Percentiles rank a stretch among this genome's conserved stretches.
These are phyloP conservation scores for Sanghuangporus sanghuang DNA, from an alignment of 1,284 basidiomycete genomes.

Conservation along the genomic window DNA sequence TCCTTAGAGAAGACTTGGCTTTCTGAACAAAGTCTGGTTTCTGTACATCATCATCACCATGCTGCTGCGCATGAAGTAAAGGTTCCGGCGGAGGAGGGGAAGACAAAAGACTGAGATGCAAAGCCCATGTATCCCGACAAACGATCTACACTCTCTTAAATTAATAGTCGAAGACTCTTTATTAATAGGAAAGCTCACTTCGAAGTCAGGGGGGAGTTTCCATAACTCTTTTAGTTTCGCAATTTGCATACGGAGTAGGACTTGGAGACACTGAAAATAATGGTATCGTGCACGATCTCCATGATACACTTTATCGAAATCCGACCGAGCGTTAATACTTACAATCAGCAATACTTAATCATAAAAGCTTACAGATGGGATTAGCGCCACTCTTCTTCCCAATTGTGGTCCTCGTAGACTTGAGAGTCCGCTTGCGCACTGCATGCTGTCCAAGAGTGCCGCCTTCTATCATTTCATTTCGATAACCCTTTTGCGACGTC, in stretches of 20 bases:
- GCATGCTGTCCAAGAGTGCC: slow-evolving; percentile 53
- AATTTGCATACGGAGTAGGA: slow-evolving; percentile 73
- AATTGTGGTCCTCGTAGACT: slow-evolving; percentile 46
- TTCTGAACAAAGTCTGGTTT: slow-evolving; percentile 21
- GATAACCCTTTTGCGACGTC: slow-evolving; percentile 53
- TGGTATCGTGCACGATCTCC: slow-evolving; percentile 71
- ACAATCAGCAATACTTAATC: not conserved
- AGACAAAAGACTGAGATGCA: slow-evolving; percentile 64
- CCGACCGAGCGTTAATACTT: not conserved
- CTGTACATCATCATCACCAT: slow-evolving; percentile 17
- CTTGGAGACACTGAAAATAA: slow-evolving; percentile 78
- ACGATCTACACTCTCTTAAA: slow-evolving; percentile 44
- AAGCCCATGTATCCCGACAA: slow-evolving; percentile 78
- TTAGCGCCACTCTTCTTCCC: slow-evolving; percentile 45
- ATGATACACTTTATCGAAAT: slow-evolving; percentile 60
- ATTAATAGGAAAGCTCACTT: slow-evolving; percentile 45
- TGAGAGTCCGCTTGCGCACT: slow-evolving; percentile 57
- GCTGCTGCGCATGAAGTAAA: slow-evolving; percentile 38
- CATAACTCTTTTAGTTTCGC: slow-evolving; percentile 58
- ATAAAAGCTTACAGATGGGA: slow-evolving; percentile 43
- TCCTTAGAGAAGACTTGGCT: slow-evolving; percentile 14
- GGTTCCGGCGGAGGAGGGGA: slow-evolving; percentile 59
- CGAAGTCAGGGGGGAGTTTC: slow-evolving; percentile 73
- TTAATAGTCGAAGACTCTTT: not conserved
- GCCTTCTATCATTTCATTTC: slow-evolving; percentile 63